Evolutionary conservation across 2,329 filamentous ascomycete species (phyloP), one percentile per base, ranked within the genome.

Genomic region (Fonsecaea erecta): DNA sequence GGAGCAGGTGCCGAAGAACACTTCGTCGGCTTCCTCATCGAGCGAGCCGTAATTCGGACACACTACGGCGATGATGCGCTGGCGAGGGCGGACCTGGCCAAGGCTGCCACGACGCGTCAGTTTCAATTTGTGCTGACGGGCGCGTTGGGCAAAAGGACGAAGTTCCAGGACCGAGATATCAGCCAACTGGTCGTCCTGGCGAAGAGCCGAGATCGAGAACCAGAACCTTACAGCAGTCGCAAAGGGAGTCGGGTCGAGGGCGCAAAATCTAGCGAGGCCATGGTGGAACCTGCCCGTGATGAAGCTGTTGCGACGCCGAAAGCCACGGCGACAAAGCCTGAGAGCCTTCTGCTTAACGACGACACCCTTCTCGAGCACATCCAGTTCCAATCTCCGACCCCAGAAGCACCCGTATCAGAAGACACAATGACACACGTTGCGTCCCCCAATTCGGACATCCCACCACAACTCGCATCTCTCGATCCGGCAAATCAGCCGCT

Each of bases 161-260:
- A 79, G 62, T 81, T 78, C 64, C 81, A 79, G 70, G 72, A 78
- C 12, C 73, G 76, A 2, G 75, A 79, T 68, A 82, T 88, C 67
- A 97, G 92, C 72, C 95, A 99, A 76, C 83, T 99, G 30, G 90
- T 99, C 1, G 92, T 99, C 1, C 81, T 98, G 32, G 95, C 95
- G 0, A 92, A 87, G 75, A 97, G 93, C 74, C 82, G 81, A 6
- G 78, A 80, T 26, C 74, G 78, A 0, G 70, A 72, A 28, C 71
- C 70, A 1, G 61, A 73, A 3, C 70, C 66, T 6, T 56, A 65
- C 7, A 43, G 60, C 18, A 62, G 57, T 32, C 32, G 60, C n/a
- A 66, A 64, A 52, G 60, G 30, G 24, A 68, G 71, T 11, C 62
- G 65, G 3, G 64, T 54, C 9, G 0, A 64, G 64, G 14, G 53